Evolutionary conservation across 108 stramenopile species (phyloP), one percentile per base, ranked within the genome.

Genomic region (Skeletonema costatum): DNA sequence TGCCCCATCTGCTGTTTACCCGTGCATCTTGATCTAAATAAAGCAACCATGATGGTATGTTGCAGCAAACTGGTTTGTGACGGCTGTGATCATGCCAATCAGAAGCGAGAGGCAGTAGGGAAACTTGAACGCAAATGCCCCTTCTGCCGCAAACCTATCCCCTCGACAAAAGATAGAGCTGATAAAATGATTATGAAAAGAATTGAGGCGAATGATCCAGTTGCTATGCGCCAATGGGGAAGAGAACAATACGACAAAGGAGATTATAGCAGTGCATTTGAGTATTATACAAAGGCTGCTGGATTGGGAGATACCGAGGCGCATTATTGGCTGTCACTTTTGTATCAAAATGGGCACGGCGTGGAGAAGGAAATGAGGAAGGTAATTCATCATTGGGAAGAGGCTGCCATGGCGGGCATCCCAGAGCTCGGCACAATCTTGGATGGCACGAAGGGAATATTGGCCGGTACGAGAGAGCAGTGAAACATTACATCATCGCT

Each of bases 391-490:
- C 60, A 61, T 16, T 12, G 12, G 60, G 60, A 61, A 61, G 12
- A 19, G 12, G 60, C 60, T 33, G 60, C 60, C 12, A 61, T 61
- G 60, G 60, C 4, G 60, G 60, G 12, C 60, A 61, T 33, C 60
- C 60, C 30, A 32, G 3, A 3, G 60, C 60, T 11, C 3, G 60
- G 11, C 3, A 19, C 19, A 19, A 61, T 33, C 14, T 61, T 32
- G 60, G 16, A 11, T 3, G 2, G 3, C 32, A 33, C 8, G 60
- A 61, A 12, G 14, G 19, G 14, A 61, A 19, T n/a, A 61, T 3
- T 9, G 30, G 60, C 3, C 12, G 60, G 60, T 8, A 10, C 19
- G 60, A 61, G 10, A 32, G 60, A 17, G 60, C 60, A 61, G 11
- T 61, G 3, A 61, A 2, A 61, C 60, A 61, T 61, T 61, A 11